These are phyloP conservation scores for Gnetum montanum DNA, from an alignment of 75 land plant genomes.

Conservation along the genomic window DNA sequence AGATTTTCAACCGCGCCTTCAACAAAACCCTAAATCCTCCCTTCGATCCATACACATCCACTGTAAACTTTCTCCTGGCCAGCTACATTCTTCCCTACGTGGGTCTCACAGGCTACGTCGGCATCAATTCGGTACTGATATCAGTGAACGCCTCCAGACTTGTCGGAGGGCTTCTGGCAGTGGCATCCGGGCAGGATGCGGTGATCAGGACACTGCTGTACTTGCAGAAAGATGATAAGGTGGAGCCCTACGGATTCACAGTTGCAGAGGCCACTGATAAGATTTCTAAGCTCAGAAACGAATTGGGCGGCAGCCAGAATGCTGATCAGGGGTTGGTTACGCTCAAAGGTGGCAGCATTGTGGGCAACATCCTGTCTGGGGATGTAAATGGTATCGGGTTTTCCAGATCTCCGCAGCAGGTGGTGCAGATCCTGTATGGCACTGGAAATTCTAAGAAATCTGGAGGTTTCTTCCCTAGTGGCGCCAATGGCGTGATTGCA, in stretches of 20 bases:
- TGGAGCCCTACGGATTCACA: slow-evolving; percentile 35
- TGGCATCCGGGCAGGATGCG: slow-evolving; percentile 88
- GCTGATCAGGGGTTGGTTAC: slow-evolving; percentile 57
- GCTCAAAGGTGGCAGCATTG: slow-evolving; percentile 19
- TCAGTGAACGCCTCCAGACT: slow-evolving; percentile 5
- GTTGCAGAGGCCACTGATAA: slow-evolving; percentile 43
- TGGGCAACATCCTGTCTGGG: slow-evolving; percentile 43
- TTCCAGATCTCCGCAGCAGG: slow-evolving; percentile 15
- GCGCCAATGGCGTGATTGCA: not conserved
- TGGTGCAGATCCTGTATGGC: not conserved
- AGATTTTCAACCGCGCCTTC: slow-evolving; percentile 19
- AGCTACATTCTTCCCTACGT: slow-evolving; percentile 34
- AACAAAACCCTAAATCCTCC: slow-evolving; percentile 29
- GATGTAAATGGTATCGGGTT: slow-evolving; percentile 37
- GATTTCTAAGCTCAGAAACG: slow-evolving; percentile 39
- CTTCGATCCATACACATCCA: slow-evolving; percentile 35
- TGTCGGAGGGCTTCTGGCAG: slow-evolving; percentile 49
- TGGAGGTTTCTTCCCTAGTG: not conserved
- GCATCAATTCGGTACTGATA: slow-evolving; percentile 20
- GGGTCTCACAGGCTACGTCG: slow-evolving; percentile 40
- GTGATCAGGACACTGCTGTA: slow-evolving; percentile 46
- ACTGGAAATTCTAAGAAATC: not conserved
- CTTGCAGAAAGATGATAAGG: slow-evolving; percentile 20
- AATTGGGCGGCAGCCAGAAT: slow-evolving; percentile 26
- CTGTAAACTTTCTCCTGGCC: slow-evolving; percentile 27